Base-by-base conservation (phyloP, 164 flowering plant species). In the Berberis vulgaris region DNA sequence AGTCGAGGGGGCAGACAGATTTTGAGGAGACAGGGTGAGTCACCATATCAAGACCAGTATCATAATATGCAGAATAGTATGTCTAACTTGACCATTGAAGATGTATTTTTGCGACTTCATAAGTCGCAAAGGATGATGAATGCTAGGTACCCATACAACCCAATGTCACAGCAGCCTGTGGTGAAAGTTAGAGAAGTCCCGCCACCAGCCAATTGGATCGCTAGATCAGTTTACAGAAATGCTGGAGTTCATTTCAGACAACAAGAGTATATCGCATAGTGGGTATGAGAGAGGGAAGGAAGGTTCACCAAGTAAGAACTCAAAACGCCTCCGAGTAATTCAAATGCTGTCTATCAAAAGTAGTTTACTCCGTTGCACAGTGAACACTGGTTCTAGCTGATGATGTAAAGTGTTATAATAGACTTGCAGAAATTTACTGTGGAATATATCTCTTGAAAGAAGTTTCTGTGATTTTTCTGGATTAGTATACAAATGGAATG, bases 161-260 rank as follows among this genome's bases (percentile, higher is more conserved):
- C 4, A 26, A 69, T 9, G 26, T 26, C 26, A 6, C 76, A 67
- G 47, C 55, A 45, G 61, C 64, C 43, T 6, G 54, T 65, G 40
- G 79, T 74, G 53, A 69, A 72, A 53, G 49, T n/a, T 8, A 67
- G 70, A 2, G 69, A 72, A 10, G 83, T 72, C n/a, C 91, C 95
- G 56, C 89, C 95, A 6, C 92, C 91, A 2, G 59, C 67, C n/a
- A 77, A 82, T 54, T 89, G 88, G 93, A 82, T 86, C 40, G 74
- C 67, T 52, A 77, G 57, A 65, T 70, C 75, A 41, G 54, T 57
- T 5, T 49, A 42, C 52, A 75, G 76, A 62, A 71, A 66, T 71
- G 52, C 44, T 41, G 80, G 72, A 52, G 67, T 45, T 54, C 57
- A 75, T 62, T 43, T 39, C 11, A 63, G 73, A 63, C 82, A 72